Base-by-base conservation (phyloP, 139 green algal species). In the Tetraselmis striata region DNA sequence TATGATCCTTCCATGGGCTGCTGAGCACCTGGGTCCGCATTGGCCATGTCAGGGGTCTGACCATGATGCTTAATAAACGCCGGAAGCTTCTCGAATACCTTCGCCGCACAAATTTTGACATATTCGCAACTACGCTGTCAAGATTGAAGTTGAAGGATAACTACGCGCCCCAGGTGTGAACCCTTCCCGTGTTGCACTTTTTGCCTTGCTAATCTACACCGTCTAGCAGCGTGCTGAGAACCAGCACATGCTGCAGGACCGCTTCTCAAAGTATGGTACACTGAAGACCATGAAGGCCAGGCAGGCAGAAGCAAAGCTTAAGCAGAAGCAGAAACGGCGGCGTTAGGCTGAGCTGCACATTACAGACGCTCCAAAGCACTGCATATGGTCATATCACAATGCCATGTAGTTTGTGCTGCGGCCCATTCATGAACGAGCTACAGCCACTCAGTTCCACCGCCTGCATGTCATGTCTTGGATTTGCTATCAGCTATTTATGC, bases 31-130 rank as follows among this genome's bases (percentile, higher is more conserved):
- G 11, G 45, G 45, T 67, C 18, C 18, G 45, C 45, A 25, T 5
- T 67, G 45, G 11, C 45, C 30, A 1, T 1, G 76, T 75, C 79
- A 86, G 89, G 32, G 89, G 88, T 1, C 78, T 93, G 58, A 45
- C 88, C 77, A 87, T 30, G 24, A 87, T 91, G 82, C 79, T 94
- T 27, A 85, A 80, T n/a, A 79, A 88, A 76, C 82, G 90, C 28
- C 79, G 88, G 29, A 86, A 86, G 58, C 59, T 94, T 59, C 81
- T 94, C 29, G 83, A 89, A 75, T 94, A 94, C 77, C 76, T 94
- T 59, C 83, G 90, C 27, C 83, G 85, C 11, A 89, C 75, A 2
- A 82, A 91, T 24, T 94, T 94, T 82, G 88, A 92, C 28, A 24
- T 59, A 0, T 94, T 93, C 74, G 82, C 86, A 22, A 86, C 76